Percentiles rank a stretch among this genome's conserved stretches.
phyloP scores from a whole-genome alignment of 495 filamentous ascomycete genomes.

The Melanomma pulvis-pyrius region DNA sequence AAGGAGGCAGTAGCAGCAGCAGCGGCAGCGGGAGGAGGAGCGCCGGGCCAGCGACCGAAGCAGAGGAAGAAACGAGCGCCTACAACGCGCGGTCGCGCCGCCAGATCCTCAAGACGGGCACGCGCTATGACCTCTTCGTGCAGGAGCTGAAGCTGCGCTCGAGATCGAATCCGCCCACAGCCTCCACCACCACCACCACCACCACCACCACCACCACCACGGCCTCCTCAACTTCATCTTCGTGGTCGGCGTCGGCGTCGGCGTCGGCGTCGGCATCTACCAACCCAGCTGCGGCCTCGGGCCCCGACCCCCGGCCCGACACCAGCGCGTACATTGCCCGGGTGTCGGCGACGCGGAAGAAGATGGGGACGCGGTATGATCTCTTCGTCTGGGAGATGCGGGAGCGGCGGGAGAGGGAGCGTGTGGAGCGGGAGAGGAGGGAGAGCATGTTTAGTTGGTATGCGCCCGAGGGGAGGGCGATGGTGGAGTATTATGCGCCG shows the following conservation, averaged over 20 bases:
- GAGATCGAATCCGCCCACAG: neutral
- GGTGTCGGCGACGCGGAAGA: neutral
- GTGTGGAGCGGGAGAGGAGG: neutral
- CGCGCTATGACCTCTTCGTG: conserved; percentile 1
- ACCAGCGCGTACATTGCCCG: neutral
- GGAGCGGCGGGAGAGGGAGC: neutral
- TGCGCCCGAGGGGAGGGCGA: neutral
- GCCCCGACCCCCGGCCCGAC: neutral
- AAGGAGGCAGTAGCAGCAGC: neutral
- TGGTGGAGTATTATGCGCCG: conserved; percentile 20
- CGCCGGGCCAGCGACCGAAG: no score
- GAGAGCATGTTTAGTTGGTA: neutral
- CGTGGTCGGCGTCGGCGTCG: no score
- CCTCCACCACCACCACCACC: neutral
- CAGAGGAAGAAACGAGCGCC: conserved; percentile 4
- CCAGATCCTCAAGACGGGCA: neutral
- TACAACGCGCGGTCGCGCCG: neutral
- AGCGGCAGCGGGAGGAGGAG: neutral
- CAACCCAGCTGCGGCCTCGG: neutral
- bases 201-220: neutral
- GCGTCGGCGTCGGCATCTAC: neutral
- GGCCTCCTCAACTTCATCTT: neutral
- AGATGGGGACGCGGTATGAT: conserved; percentile 12
- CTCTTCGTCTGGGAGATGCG: conserved; percentile 13
- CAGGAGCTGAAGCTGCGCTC: neutral